These are phyloP conservation scores for Aspergillus tamarii DNA, from an alignment of 2,329 filamentous ascomycete species.

Conservation along the genomic window DNA sequence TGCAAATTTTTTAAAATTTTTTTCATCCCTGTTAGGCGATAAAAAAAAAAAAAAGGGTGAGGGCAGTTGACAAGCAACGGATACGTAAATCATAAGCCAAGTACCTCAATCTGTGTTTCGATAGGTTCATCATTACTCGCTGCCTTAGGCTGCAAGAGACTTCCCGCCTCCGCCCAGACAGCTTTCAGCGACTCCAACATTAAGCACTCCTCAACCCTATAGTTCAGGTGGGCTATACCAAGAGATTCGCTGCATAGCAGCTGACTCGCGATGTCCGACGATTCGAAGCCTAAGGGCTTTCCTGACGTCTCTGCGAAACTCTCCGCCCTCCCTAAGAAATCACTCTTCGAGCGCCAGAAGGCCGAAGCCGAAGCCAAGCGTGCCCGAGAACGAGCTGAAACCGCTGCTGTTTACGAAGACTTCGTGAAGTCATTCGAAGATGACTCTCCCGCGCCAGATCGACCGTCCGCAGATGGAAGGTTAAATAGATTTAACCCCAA, in stretches of 20 bases:
- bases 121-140: neutral
- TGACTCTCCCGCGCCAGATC: constrained; percentile 33
- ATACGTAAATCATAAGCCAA: neutral
- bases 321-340: constrained; percentile 78
- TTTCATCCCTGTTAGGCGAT: neutral
- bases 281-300: constrained; percentile 54
- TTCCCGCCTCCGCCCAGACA: constrained; percentile 22
- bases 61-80: neutral
- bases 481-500: constrained; percentile 35
- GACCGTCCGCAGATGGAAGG: constrained; percentile 27
- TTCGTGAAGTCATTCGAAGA: constrained; percentile 74
- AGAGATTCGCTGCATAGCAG: constrained; percentile 28
- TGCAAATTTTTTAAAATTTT: too few species aligned
- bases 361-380: constrained; percentile 89
- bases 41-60: neutral
- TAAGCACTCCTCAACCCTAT: neutral
- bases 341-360: constrained; percentile 83
- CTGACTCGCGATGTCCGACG: constrained; percentile 40
- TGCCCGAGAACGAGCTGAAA: constrained; percentile 80
- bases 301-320: constrained; percentile 77
- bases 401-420: constrained; percentile 81
- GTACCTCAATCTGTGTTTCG: neutral
- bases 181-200: constrained; percentile 9
- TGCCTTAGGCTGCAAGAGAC: constrained; percentile 21
- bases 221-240: neutral